A percentile compares a stretch with the other conserved stretches of the same genome.
Conservation (phyloP, 1,284 basidiomycete species). For the Tetrapyrgos nigripes region DNA sequence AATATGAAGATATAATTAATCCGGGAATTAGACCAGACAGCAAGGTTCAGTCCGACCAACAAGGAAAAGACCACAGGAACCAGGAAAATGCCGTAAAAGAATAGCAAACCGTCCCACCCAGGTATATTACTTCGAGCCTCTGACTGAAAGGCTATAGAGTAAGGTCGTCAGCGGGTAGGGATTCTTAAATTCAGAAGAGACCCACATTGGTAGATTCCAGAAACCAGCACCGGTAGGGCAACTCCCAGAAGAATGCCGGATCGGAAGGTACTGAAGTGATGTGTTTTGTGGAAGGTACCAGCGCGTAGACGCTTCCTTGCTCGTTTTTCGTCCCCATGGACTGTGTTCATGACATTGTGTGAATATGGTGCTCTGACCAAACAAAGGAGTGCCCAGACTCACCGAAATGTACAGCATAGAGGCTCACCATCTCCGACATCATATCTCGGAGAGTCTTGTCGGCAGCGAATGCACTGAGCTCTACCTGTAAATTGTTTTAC, state of each 20-base stretch:
- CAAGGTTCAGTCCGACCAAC: constrained; percentile 82
- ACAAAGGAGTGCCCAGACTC: constrained; percentile 24
- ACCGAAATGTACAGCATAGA: constrained; percentile 83
- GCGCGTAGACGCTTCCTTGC: constrained; percentile 76
- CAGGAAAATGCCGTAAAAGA: constrained; percentile 81
- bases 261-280: constrained; percentile 81
- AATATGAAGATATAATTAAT: constrained; percentile 96
- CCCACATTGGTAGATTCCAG: constrained; percentile 76
- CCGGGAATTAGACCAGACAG: constrained; percentile 77
- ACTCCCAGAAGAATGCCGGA: constrained; percentile 82
- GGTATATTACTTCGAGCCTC: constrained; percentile 67
- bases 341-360: constrained; percentile 46
- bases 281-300: constrained; percentile 59
- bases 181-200: constrained; percentile 12
- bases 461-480: constrained; percentile 65
- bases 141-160: constrained; percentile 59
- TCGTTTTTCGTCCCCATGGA: constrained; percentile 83
- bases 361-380: too few relatives aligned
- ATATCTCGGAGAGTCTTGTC: constrained; percentile 69
- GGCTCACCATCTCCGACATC: constrained; percentile 75
- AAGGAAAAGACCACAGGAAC: constrained; percentile 82
- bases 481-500: constrained; percentile 51
- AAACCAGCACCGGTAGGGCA: constrained; percentile 75
- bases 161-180: constrained; percentile 4
- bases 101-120: constrained; percentile 78